Conservation (phyloP, 2,329 filamentous ascomycete species). For the Ascochyta viciae-villosae region DNA sequence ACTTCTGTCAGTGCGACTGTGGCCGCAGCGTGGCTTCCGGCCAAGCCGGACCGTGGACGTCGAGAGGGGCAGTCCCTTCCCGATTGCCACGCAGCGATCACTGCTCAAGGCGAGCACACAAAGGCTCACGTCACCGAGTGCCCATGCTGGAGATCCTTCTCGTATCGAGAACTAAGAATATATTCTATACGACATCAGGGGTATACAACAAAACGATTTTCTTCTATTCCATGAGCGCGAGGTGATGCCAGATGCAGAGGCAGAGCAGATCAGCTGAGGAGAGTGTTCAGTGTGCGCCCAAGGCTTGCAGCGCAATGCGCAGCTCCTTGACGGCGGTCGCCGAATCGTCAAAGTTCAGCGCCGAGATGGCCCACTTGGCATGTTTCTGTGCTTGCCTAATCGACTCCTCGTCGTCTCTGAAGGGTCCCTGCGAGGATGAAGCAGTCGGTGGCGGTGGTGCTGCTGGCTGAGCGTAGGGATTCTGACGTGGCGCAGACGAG, state of each 20-base stretch:
- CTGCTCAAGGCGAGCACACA: slow-evolving; percentile 13
- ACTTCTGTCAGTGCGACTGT: slow-evolving; percentile 16
- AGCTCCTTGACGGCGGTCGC: slow-evolving; percentile 88
- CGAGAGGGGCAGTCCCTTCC: slow-evolving; percentile 2
- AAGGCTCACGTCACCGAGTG: slow-evolving; percentile 17
- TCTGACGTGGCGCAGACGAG: slow-evolving; percentile 23
- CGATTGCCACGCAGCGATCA: slow-evolving; percentile 12
- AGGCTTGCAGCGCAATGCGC: slow-evolving; percentile 71
- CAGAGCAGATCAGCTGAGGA: not conserved
- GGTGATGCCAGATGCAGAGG: not conserved
- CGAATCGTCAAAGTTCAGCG: slow-evolving; percentile 95
- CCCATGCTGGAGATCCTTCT: slow-evolving; percentile 13
- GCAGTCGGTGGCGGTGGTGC: slow-evolving; percentile 25
- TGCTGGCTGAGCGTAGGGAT: slow-evolving; percentile 28
- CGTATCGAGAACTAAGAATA: slow-evolving; percentile 16
- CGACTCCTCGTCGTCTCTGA: slow-evolving; percentile 70
- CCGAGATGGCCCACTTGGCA: slow-evolving; percentile 95
- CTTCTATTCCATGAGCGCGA: slow-evolving; percentile 1
- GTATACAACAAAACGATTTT: slow-evolving; percentile 12
- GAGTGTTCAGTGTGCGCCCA: slow-evolving; percentile 66
- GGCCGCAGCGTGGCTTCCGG: slow-evolving; percentile 1
- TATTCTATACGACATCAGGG: slow-evolving; percentile 22
- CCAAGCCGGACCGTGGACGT: slow-evolving; percentile 1
- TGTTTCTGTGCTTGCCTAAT: slow-evolving; percentile 90
- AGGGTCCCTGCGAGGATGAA: slow-evolving; percentile 43